Evolutionary conservation across 108 stramenopile species (phyloP), one percentile per base, ranked within the genome.

Genomic region (Chaetoceros tenuissimus): DNA sequence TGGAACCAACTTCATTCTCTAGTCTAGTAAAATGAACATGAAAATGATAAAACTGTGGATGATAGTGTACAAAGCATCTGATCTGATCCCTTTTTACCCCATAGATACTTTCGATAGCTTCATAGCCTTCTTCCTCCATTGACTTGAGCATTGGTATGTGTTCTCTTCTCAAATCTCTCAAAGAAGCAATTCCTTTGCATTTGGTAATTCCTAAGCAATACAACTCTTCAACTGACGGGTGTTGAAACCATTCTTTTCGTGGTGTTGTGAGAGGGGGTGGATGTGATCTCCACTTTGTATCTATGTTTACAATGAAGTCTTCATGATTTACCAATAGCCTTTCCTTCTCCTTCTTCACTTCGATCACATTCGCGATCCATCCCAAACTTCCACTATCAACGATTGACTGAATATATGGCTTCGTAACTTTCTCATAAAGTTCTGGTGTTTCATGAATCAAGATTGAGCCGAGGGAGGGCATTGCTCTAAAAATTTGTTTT

Each of bases 231-330:
- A 56, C 34, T 0, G 72, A 62, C 0, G 67, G 47, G 28, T 76
- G 66, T 18, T 55, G 47, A 46, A 29, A 31, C 78, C 69, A 79
- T 29, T 59, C 62, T 53, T 60, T 53, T 24, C 66, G 55, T 22
- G 64, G 62, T 26, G 68, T 67, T 18, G 72, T 64, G 19, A 62
- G 28, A 23, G 77, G 69, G 28, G 69, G 65, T 2, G 77, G 73
- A 55, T 78, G 77, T 8, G 79, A 70, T 19, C 73, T 64, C 87
- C 87, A 89, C 59, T 85, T 89, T 43, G 87, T 89, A 55, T 89
- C 87, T 30, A 89, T 50, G 53, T 77, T 83, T 19, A 89, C 49
- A 3, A 89, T 50, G 59, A 82, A 89, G 2, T 80, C 65, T 28
- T 73, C 55, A 25, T 70, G 57, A 53, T 80, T 66, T 31, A 74